Evolutionary conservation across 2,329 filamentous ascomycete species (phyloP), one percentile per base, ranked within the genome.

Genomic region (Pseudocercospora vitis): DNA sequence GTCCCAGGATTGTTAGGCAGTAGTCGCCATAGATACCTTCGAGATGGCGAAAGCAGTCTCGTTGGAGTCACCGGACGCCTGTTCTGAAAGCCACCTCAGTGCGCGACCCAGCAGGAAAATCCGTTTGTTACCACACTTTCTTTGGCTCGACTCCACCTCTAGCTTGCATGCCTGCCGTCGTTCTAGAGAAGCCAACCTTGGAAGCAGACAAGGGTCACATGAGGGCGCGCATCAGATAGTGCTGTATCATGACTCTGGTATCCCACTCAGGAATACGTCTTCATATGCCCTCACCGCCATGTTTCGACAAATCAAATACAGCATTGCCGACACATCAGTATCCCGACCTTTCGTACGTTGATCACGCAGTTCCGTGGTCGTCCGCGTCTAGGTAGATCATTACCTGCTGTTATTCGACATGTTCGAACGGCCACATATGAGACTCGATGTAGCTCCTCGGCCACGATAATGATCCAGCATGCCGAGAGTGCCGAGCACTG

Each of bases 211-310:
- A 11, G 31, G 55, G 52, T 57, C 55, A 57, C 55, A 57, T 57
- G 55, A 48, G 48, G 31, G 24, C 45, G 35, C 47, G 48, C 50
- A 53, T 24, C 45, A 46, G 16, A 42, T 51, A 50, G 55, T 57
- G 50, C 55, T 57, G 55, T 51, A 57, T 51, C 55, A 51, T 53
- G 40, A 57, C 49, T 51, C 29, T 44, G 47, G 33, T 35, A 47
- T 35, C 47, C 50, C 48, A n/a, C n/a, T n/a, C n/a, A n/a, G n/a
- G n/a, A n/a, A 42, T 48, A 50, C 50, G 33, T 48, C 46, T 35
- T 50, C 35, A 21, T 50, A 33, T 47, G 47, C 40, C 35, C 33
- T 56, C 53, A 58, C 56, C 56, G 56, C 56, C 33, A 45, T 48
- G 35, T 35, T 16, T 40, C 39, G 19, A 37, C 39, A 47, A 42